Percentiles rank a stretch among this genome's conserved stretches.
Evolutionary conservation across 495 filamentous ascomycete species (phyloP).

Genomic region (Hyaloscypha hepaticicola): DNA sequence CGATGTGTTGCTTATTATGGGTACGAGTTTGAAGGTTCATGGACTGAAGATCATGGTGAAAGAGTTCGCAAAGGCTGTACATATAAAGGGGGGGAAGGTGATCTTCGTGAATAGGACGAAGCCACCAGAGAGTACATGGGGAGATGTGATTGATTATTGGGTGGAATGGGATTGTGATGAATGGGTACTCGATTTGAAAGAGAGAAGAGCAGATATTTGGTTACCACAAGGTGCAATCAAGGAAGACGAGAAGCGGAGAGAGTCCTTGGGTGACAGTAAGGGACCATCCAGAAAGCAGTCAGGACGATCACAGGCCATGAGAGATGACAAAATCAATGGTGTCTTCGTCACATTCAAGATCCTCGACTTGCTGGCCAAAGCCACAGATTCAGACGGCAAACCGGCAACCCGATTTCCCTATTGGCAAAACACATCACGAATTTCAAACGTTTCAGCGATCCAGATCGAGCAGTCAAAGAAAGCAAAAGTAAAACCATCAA

Average conservation of each 20-base stretch:
- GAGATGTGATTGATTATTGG: constrained; percentile 66
- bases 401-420: constrained; percentile 13
- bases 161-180: constrained; percentile 69
- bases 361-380: constrained; percentile 23
- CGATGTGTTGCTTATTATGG: constrained; percentile 64
- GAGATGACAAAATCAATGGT: constrained; percentile 29
- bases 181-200: constrained; percentile 62
- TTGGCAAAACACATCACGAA: constrained; percentile 9
- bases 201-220: constrained; percentile 56
- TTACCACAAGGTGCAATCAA: constrained; percentile 32
- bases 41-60: constrained; percentile 65
- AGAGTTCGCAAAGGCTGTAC: constrained; percentile 69
- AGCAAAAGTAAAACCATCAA: not conserved
- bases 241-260: constrained; percentile 18
- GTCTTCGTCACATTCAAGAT: constrained; percentile 32
- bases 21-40: constrained; percentile 67
- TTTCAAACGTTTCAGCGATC: constrained; percentile 1
- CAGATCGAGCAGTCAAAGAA: not conserved
- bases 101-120: constrained; percentile 69
- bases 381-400: constrained; percentile 13
- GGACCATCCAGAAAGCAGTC: constrained; percentile 5
- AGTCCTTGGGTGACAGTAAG: constrained; percentile 9
- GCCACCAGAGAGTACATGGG: constrained; percentile 65
- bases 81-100: constrained; percentile 61
- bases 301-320: constrained; percentile 11